phyloP scores from a whole-genome alignment of 164 flowering plant species.

The Vitis labrusca region DNA sequence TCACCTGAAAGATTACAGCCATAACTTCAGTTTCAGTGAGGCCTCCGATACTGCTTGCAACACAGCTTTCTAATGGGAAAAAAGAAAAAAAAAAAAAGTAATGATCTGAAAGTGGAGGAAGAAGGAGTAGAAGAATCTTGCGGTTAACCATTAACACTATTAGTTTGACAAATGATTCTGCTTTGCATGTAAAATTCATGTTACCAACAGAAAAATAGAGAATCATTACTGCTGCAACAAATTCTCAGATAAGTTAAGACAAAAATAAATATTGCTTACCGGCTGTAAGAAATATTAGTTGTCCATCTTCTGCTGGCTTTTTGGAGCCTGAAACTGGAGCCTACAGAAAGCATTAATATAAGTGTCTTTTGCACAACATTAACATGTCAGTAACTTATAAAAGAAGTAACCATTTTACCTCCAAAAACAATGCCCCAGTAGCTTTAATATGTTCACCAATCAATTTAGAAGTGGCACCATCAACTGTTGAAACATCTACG shows the following conservation, averaged over 20 bases:
- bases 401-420: slow-evolving; percentile 39
- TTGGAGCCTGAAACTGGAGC: slow-evolving; percentile 99
- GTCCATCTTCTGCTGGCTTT: slow-evolving; percentile 98
- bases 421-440: slow-evolving; percentile 86
- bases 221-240: too few relatives aligned
- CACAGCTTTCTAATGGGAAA: background rate
- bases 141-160: too few relatives aligned
- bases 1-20: slow-evolving; percentile 64
- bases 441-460: slow-evolving; percentile 59
- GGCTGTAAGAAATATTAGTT: slow-evolving; percentile 88
- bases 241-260: background rate
- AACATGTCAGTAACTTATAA: background rate
- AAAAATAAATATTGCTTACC: slow-evolving; percentile 35
- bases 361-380: slow-evolving; percentile 1
- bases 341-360: slow-evolving; percentile 34
- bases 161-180: too few relatives aligned
- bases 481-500: slow-evolving; percentile 94
- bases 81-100: background rate
- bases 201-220: too few relatives aligned
- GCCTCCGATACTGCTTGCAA: background rate
- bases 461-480: slow-evolving; percentile 69
- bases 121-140: too few relatives aligned
- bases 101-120: background rate
- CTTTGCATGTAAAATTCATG: too few relatives aligned
- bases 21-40: slow-evolving; percentile 19